Conservation (phyloP, 2,329 filamentous ascomycete genomes). For the Aspergillus caelatus region DNA sequence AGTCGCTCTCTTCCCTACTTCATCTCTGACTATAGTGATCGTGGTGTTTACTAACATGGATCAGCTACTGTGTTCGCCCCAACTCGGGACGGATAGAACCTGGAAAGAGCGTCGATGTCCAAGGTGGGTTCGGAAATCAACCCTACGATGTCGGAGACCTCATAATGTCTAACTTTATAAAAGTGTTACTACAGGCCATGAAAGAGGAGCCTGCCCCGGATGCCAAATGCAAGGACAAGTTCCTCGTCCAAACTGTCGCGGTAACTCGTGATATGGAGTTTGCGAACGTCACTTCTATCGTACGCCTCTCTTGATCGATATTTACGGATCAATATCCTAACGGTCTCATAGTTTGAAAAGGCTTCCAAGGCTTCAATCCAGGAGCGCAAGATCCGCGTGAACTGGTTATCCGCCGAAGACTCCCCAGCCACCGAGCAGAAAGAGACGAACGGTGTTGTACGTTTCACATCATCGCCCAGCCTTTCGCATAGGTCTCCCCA, state of each 20-base stretch:
- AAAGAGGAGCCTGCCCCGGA: constrained; percentile 87
- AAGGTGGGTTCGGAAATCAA: constrained; percentile 61
- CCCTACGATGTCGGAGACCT: background rate
- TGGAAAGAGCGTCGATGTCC: constrained; percentile 86
- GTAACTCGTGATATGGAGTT: constrained; percentile 85
- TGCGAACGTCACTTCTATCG: constrained; percentile 76
- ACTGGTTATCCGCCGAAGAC: constrained; percentile 71
- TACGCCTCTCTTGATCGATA: constrained; percentile 52
- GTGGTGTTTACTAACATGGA: constrained; percentile 21
- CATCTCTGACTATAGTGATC: background rate
- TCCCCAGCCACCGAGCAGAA: constrained; percentile 28
- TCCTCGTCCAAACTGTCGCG: constrained; percentile 88
- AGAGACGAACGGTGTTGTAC: constrained; percentile 41
- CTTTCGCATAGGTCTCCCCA: background rate
- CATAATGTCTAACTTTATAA: constrained; percentile 9
- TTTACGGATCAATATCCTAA: constrained; percentile 13
- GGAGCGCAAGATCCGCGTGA: constrained; percentile 94
- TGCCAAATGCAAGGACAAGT: constrained; percentile 94
- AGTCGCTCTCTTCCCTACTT: constrained; percentile 16
- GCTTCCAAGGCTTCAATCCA: constrained; percentile 75
- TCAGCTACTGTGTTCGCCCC: constrained; percentile 93
- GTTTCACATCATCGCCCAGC: constrained; percentile 13
- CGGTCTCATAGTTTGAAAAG: constrained; percentile 68
- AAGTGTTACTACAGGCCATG: constrained; percentile 96
- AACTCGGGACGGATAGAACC: constrained; percentile 96